These are phyloP conservation scores for Tuber borchii DNA, from an alignment of 495 filamentous ascomycete species.

Conservation along the genomic window DNA sequence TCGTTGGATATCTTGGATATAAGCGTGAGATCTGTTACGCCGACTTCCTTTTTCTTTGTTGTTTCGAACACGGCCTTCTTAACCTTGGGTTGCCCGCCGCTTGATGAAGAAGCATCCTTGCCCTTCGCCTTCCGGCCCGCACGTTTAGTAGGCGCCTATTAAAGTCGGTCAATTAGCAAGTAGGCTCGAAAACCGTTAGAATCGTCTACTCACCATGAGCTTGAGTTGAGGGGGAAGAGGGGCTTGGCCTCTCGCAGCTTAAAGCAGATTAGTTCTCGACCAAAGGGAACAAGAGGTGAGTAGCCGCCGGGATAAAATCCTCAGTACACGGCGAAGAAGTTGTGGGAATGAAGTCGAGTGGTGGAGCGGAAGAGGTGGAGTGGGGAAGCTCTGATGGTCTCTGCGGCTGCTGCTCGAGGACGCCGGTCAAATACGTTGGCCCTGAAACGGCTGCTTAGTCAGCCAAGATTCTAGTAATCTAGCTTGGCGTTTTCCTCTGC, in stretches of 20 bases:
- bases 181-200: not conserved
- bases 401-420: not conserved
- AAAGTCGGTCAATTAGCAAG: not conserved
- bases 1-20: constrained; percentile 98
- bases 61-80: constrained; percentile 94
- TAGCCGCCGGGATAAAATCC: not conserved
- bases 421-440: not conserved
- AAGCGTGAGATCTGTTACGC: constrained; percentile 93
- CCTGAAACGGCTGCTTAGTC: not conserved
- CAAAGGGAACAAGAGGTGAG: not conserved
- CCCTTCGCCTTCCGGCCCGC: constrained; percentile 62
- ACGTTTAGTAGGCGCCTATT: constrained; percentile 40
- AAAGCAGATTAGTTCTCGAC: not conserved
- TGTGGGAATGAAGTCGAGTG: not conserved
- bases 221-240: not conserved
- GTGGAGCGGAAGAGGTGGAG: not conserved
- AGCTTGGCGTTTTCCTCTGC: not conserved
- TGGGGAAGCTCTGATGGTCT: not conserved
- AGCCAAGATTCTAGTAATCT: not conserved
- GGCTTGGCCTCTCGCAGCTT: not conserved
- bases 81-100: constrained; percentile 60
- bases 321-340: not conserved
- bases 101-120: constrained; percentile 49
- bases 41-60: constrained; percentile 97
- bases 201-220: not conserved